Evolutionary conservation across 371 early-diverging fungal species (phyloP), one percentile per base, ranked within the genome.

Genomic region (Rhizopus microsporus): DNA sequence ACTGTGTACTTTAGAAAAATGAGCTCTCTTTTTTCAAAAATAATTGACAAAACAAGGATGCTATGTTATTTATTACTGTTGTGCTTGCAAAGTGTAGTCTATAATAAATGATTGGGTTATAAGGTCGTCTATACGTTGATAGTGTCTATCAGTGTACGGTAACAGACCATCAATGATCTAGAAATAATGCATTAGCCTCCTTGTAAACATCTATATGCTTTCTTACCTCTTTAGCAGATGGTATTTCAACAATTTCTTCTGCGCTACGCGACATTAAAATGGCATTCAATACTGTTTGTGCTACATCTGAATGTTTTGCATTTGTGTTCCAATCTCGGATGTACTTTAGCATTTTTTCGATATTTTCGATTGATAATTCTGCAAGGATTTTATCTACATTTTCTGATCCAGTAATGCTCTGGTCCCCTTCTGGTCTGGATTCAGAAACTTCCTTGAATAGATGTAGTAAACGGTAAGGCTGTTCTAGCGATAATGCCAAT

Each of bases 251-350:
- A 50, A 97, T 65, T 23, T 82, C 74, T 58, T 90, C 83, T 5
- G 86, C 72, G 23, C 81, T 72, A 51, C 85, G 87, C 32, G 73
- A 65, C 15, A 80, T 79, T 17, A 97, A 74, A 8, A 97, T 81
- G 35, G 89, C 83, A 67, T 93, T 57, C 33, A 98, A 80, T 10
- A 94, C 77, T 3, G 87, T 80, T 64, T 97, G 97, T 5, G 97
- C 95, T 38, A 89, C 71, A 37, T 77, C 73, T 12, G 91, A 78
- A 65, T 89, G 83, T 68, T 88, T 89, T 15, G 88, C 86, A 63
- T 94, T 90, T 7, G 97, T 95, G 80, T 97, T 97, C 98, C 97
- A 97, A 72, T 93, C 92, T 49, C 93, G 88, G 49, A 93, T 81
- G 67, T 91, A 96, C n/a, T 71, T 72, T 40, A 96, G 70, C 15